Evolutionary conservation across 225 moss, liverwort and hornwort genomes (phyloP), one percentile per base, ranked within the genome.

Genomic region (Bryum argenteum): DNA sequence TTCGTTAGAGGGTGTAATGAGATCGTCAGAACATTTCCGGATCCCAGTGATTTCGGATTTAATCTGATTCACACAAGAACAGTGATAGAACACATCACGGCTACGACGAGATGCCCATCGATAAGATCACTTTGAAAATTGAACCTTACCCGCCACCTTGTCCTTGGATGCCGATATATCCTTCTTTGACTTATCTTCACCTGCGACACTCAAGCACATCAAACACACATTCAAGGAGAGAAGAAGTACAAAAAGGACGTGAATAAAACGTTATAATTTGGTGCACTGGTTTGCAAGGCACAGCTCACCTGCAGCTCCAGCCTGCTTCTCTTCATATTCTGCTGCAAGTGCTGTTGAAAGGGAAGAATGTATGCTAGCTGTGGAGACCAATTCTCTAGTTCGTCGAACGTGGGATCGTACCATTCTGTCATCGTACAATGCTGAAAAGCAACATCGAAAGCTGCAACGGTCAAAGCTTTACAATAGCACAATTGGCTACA

Each of bases 371-470:
- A 93, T 71, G 77, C 74, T 84, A 43, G 87, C 85, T 9, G 91
- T 91, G 33, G 93, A 96, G 66, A 96, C 81, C 20, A 96, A 76
- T 54, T 96, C 96, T 65, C 96, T 78, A 13, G 90, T 90, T 17
- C 91, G 91, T 61, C 96, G 83, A 33, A 93, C 93, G 71, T 96
- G 96, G 11, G 91, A 88, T 80, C 96, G 85, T 20, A 96, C 96
- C 78, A 93, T 89, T 78, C 96, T 88, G 69, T 96, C 96, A 82
- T 96, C 93, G 72, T 91, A 96, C 85, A 89, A 75, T 54, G 93
- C 93, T 96, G 84, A 67, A 78, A 51, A 73, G 60, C 62, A 23
- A 18, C 10, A 43, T 16, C 48, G 69, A 40, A 53, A 54, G 3
- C 38, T 41, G 42, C 19, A 51, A 26, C 20, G 41, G 41, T 41